Base-by-base conservation (phyloP, 148 eudicot genomes). In the Rhododendron henanense region DNA sequence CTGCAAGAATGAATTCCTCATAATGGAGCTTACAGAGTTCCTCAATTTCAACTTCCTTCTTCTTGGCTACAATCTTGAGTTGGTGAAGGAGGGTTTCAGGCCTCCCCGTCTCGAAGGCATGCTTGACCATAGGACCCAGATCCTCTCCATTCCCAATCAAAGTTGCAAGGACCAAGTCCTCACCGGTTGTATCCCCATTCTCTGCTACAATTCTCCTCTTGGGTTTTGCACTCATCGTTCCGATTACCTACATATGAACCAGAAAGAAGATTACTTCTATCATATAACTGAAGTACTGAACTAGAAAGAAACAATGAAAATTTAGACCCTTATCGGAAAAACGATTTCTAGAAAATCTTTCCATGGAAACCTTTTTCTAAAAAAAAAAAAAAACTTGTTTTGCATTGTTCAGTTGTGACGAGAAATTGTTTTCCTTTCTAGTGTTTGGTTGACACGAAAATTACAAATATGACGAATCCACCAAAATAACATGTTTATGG, bases 41-140 rank as follows among this genome's bases (percentile, higher is more conserved):
- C 94, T 95, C 98, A 0, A 97, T 97, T 83, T 97, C 99, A 37
- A 92, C 92, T 89, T 97, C 98, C 90, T 97, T 95, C 92, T 93
- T 97, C 86, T 90, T 95, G 11, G 92, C 93, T 75, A 93, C 92
- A 85, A 88, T 74, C 87, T 90, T 94, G 10, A 95, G 94, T 90
- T 95, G 99, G 6, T 91, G 94, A 84, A 97, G 90, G 47, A 97
- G 98, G 10, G 90, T 85, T 84, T 95, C 99, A 19, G 98, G 98
- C 86, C 88, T 93, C 55, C 95, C 96, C 44, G 88, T 87, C 86
- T 94, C 98, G 83, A 97, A 95, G 83, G 97, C 94, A 87, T 90
- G 96, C 84, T 92, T 87, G 28, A 95, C 98, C 91, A 96, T 92
- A 21, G 99, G 97, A 79, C 96, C 92, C 90, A 95, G 91, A 89